These are phyloP conservation scores for Monosporascus sp. DNA, from an alignment of 2,329 filamentous ascomycete genomes.

Conservation along the genomic window DNA sequence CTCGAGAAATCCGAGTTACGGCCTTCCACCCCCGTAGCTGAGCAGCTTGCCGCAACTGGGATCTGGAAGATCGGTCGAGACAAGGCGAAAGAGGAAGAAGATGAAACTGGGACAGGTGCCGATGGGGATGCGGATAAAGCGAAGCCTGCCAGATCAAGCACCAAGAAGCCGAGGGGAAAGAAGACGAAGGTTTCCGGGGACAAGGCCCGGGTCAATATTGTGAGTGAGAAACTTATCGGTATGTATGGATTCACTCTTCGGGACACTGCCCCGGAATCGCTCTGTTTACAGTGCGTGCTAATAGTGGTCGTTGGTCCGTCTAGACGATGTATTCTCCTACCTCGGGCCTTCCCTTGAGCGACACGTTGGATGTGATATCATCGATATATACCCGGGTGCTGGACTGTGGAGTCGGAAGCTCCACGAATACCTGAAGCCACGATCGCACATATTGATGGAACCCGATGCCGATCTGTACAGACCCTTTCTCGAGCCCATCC, in stretches of 20 bases:
- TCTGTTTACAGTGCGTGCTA: no score
- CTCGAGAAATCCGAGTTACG: slow-evolving; percentile 3
- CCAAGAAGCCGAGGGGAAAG: background rate
- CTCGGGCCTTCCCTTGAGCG: slow-evolving; percentile 63
- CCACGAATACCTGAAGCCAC: slow-evolving; percentile 68
- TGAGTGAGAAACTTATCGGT: slow-evolving; percentile 46
- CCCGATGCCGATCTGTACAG: slow-evolving; percentile 54
- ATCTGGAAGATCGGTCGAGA: slow-evolving; percentile 8
- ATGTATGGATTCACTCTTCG: slow-evolving; percentile 8
- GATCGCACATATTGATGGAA: slow-evolving; percentile 80
- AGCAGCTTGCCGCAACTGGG: slow-evolving; percentile 13
- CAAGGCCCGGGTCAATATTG: slow-evolving; percentile 45
- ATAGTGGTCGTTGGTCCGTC: background rate
- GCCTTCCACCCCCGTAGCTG: slow-evolving; percentile 10
- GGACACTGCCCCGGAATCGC: no score
- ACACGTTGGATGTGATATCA: slow-evolving; percentile 73
- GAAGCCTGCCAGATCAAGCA: background rate
- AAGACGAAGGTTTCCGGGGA: slow-evolving; percentile 20
- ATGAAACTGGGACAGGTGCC: background rate
- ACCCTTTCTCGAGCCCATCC: slow-evolving; percentile 55
- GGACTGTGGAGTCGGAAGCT: slow-evolving; percentile 76
- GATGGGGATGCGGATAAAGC: background rate
- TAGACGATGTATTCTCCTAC: slow-evolving; percentile 65
- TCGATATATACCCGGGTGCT: slow-evolving; percentile 79
- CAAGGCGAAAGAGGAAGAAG: background rate